These are phyloP conservation scores for Solanum hybrid DNA, from an alignment of 305 asterid genomes.

Conservation along the genomic window DNA sequence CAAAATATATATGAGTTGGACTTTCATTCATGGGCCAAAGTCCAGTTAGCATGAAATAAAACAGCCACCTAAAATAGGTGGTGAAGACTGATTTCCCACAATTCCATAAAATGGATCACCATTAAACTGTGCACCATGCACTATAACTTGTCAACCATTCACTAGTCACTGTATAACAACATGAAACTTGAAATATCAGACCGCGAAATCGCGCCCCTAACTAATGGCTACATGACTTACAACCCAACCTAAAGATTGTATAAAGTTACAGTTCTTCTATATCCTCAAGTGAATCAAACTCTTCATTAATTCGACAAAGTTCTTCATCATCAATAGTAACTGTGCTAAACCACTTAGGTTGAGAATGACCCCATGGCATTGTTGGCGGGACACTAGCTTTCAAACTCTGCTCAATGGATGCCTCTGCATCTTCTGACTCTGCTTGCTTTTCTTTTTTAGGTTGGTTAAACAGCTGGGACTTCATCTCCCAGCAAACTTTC, in stretches of 20 bases:
- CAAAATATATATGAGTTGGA: neutral
- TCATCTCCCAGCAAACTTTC: constrained; percentile 50
- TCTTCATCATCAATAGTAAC: constrained; percentile 35
- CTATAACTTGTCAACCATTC: neutral
- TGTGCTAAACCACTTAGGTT: constrained; percentile 50
- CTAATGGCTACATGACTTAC: neutral
- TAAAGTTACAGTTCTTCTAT: constrained; percentile 40
- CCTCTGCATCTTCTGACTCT: constrained; percentile 15
- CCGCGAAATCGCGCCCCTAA: neutral
- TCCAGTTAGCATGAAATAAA: neutral
- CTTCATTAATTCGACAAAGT: constrained; percentile 39
- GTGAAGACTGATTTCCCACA: neutral
- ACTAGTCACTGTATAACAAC: neutral
- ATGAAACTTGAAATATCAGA: neutral
- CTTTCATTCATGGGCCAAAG: neutral
- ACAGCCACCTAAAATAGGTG: neutral
- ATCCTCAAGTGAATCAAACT: constrained; percentile 53
- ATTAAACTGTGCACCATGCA: neutral
- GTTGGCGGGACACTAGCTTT: constrained; percentile 10
- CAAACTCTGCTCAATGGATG: constrained; percentile 12
- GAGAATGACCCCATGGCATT: constrained; percentile 16
- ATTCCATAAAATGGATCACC: neutral
- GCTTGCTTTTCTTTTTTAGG: constrained; percentile 10
- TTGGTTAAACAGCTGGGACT: constrained; percentile 37
- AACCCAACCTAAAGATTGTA: neutral